phyloP scores from a whole-genome alignment of 352 stramenopile species.

The Phytophthora fragariae region DNA sequence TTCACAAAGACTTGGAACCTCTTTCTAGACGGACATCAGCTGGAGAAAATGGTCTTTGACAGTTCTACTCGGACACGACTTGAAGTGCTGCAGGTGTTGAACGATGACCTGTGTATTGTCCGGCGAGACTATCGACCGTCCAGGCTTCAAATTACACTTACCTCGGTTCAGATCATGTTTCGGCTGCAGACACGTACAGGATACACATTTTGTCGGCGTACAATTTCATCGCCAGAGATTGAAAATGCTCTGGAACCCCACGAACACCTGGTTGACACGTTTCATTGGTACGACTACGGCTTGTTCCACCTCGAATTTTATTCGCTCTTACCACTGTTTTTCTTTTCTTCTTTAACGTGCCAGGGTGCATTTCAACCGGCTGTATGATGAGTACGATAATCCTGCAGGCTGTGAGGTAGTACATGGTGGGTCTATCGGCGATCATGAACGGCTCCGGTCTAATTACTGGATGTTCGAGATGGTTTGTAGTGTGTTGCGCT shows the following conservation, averaged over 20 bases:
- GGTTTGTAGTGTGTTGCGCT: constrained; percentile 61
- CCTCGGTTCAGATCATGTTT: constrained; percentile 62
- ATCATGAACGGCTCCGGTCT: constrained; percentile 44
- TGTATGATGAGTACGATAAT: constrained; percentile 45
- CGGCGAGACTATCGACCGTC: constrained; percentile 53
- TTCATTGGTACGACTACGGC: constrained; percentile 45
- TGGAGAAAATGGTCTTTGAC: constrained; percentile 49
- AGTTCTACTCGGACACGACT: constrained; percentile 44
- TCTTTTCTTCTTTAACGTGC: background rate
- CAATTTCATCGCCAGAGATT: constrained; percentile 57
- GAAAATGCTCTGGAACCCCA: constrained; percentile 44
- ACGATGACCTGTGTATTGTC: constrained; percentile 59
- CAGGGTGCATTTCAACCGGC: constrained; percentile 59
- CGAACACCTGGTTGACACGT: constrained; percentile 59
- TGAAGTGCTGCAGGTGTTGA: constrained; percentile 58
- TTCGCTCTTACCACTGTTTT: too few species aligned
- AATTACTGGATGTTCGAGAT: constrained; percentile 73
- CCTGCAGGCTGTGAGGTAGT: constrained; percentile 56
- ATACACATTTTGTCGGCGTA: constrained; percentile 58
- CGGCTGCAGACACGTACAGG: constrained; percentile 57
- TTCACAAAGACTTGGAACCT: constrained; percentile 48
- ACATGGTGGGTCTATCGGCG: constrained; percentile 47
- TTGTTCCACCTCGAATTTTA: background rate
- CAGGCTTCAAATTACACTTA: constrained; percentile 48
- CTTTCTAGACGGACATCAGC: constrained; percentile 40